Conservation (phyloP, 768 basidiomycete genomes). For the Rhizopogon vesiculosus region DNA sequence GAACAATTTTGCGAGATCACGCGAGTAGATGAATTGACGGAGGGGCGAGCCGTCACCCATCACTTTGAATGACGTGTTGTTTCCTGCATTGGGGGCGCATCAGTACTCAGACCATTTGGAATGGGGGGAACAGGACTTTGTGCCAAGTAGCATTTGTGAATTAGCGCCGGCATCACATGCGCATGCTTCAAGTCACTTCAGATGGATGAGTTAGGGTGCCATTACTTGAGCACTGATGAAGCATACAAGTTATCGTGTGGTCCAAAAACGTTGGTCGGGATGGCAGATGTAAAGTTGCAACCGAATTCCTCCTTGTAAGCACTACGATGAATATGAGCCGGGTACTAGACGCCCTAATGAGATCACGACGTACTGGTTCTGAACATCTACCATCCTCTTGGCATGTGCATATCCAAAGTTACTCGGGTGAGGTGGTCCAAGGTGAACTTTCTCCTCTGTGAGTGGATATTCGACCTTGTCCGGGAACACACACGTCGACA, state of each 20-base stretch:
- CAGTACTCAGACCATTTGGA: neutral
- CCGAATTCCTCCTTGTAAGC: constrained; percentile 97
- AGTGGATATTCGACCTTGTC: constrained; percentile 93
- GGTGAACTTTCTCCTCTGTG: constrained; percentile 89
- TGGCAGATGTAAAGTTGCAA: constrained; percentile 92
- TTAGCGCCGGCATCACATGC: constrained; percentile 91
- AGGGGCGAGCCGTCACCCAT: constrained; percentile 88
- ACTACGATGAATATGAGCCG: constrained; percentile 32
- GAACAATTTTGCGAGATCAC: constrained; percentile 91
- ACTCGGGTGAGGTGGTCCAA: constrained; percentile 86
- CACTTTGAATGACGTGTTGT: constrained; percentile 78
- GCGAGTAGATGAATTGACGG: constrained; percentile 97
- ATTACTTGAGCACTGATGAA: neutral
- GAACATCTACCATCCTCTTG: constrained; percentile 92
- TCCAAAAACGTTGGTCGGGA: constrained; percentile 97
- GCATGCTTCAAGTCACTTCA: constrained; percentile 80
- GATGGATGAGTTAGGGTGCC: constrained; percentile 5
- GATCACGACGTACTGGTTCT: constrained; percentile 69
- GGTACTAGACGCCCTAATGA: neutral
- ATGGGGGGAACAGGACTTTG: constrained; percentile 50
- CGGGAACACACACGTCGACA: constrained; percentile 97
- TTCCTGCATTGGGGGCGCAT: constrained; percentile 47
- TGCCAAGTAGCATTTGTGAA: constrained; percentile 90
- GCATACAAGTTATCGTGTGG: constrained; percentile 88
- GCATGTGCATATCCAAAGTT: constrained; percentile 98